These are phyloP conservation scores for Coniella lustricola DNA, from an alignment of 2,329 filamentous ascomycete genomes.

Conservation along the genomic window DNA sequence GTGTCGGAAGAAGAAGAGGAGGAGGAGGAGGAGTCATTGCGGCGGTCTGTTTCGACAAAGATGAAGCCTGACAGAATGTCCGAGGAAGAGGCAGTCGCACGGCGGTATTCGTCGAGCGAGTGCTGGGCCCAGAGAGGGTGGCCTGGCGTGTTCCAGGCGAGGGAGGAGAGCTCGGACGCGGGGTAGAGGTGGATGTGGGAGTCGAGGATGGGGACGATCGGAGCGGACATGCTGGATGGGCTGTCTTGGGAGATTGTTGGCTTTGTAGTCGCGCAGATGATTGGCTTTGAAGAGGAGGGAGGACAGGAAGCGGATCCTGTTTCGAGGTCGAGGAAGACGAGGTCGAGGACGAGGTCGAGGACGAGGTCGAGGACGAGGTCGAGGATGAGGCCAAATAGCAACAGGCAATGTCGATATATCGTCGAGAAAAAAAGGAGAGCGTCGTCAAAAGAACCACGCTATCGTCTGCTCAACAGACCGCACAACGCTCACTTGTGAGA, in stretches of 20 bases:
- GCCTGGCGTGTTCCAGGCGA: conserved; percentile 61
- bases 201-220: conserved; percentile 62
- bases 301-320: background rate
- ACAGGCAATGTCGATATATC: too few relatives aligned
- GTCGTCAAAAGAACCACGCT: too few relatives aligned
- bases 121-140: conserved; percentile 56
- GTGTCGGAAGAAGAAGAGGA: conserved; percentile 28
- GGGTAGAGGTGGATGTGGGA: conserved; percentile 89
- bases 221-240: conserved; percentile 9
- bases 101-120: conserved; percentile 57
- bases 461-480: too few relatives aligned
- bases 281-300: background rate
- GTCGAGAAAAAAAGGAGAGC: too few relatives aligned
- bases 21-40: conserved; percentile 33
- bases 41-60: conserved; percentile 75
- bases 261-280: too few relatives aligned
- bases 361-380: background rate
- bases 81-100: conserved; percentile 34
- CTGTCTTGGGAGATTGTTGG: background rate
- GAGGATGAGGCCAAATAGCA: background rate
- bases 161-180: conserved; percentile 53
- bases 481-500: too few relatives aligned
- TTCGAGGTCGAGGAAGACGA: background rate
- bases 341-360: background rate
- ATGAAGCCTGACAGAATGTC: conserved; percentile 60